Evolutionary conservation across 331 rosid genomes (phyloP), one percentile per base, ranked within the genome.

Genomic region (Acacia pycnantha): DNA sequence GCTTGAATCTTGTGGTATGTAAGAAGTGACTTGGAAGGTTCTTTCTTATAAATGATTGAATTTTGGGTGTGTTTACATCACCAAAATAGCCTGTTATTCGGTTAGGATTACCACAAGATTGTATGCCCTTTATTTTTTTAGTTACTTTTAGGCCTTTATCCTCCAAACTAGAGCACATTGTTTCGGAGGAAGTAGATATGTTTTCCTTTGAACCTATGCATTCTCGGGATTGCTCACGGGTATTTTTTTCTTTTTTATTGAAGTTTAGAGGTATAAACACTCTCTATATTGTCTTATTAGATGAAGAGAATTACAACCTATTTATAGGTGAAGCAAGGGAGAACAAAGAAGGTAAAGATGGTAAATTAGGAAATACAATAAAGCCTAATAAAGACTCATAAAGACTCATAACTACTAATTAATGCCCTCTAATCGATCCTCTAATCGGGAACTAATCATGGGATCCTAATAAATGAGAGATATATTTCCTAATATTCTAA

Each of bases 141-240:
- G 66, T 59, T 59, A 59, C 16, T 11, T 56, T 59, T 58, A 22
- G 65, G 26, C 33, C 15, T 59, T 12, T 59, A 22, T 59, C 1
- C 33, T 24, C 7, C 66, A 59, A 59, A 93, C 72, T 95, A 82
- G 92, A 95, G 78, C 91, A 85, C 81, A 84, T 95, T 81, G 97
- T 93, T 77, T 83, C 74, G 90, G 86, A 84, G 81, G 85, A 84
- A 83, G 88, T 82, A 72, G 98, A 95, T 80, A 90, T 91, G 66
- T 92, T 86, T 87, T 87, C 94, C 81, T 93, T 95, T 87, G 92
- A 88, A 80, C 97, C 99, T 74, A 93, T 92, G 97, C 93, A 93
- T 84, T 79, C 93, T 76, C 89, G 90, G 64, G 99, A 92, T 85
- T 95, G 99, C 85, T 78, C 92, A 62, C 99, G 90, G 98, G 99